Evolutionary conservation across 192 early-diverging fungal genomes (phyloP).

Genomic region (Diversispora eburnea): DNA sequence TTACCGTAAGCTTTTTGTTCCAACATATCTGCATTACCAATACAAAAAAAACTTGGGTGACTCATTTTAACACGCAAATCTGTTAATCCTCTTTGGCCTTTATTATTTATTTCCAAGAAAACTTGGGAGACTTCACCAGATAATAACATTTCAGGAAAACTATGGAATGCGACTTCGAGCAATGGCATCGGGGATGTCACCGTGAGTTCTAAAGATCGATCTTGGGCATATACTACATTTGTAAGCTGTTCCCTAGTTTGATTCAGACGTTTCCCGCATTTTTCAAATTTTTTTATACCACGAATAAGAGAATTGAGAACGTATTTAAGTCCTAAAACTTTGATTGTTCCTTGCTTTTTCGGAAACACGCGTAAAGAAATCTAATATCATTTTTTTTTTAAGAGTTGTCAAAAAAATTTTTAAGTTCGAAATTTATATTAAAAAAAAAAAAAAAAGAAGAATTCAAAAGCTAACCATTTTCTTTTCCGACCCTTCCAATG

Average conservation of each 20-base stretch:
- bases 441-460: neutral
- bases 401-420: neutral
- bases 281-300: slow-evolving; percentile 59
- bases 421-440: neutral
- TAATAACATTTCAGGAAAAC: slow-evolving; percentile 72
- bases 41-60: slow-evolving; percentile 82
- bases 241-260: slow-evolving; percentile 68
- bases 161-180: slow-evolving; percentile 71
- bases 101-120: slow-evolving; percentile 78
- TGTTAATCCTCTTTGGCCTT: slow-evolving; percentile 69
- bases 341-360: slow-evolving; percentile 68
- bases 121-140: slow-evolving; percentile 77
- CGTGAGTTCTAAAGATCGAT: slow-evolving; percentile 65
- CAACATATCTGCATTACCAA: slow-evolving; percentile 51
- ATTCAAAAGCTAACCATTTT: slow-evolving; percentile 32
- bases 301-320: slow-evolving; percentile 76
- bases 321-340: slow-evolving; percentile 72
- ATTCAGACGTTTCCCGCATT: slow-evolving; percentile 69
- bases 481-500: slow-evolving; percentile 50
- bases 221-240: slow-evolving; percentile 59
- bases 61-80: slow-evolving; percentile 73
- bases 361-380: slow-evolving; percentile 67
- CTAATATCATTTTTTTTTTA: slow-evolving; percentile 33
- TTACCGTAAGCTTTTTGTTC: slow-evolving; percentile 43
- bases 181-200: slow-evolving; percentile 82